These are phyloP conservation scores for Cladorrhinum samala DNA, from an alignment of 495 filamentous ascomycete genomes.

Conservation along the genomic window DNA sequence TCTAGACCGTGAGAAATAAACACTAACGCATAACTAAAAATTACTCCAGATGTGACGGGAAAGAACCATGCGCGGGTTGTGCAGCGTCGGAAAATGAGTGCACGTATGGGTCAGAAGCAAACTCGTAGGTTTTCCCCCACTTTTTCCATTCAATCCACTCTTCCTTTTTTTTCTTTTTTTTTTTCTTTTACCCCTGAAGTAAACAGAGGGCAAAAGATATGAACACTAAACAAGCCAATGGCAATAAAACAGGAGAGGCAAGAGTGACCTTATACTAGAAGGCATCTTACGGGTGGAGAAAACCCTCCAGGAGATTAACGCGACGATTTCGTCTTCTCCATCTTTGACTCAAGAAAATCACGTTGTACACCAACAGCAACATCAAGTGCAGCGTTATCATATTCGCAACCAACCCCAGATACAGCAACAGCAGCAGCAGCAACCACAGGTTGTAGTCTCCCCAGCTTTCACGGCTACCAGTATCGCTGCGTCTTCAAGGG, in stretches of 20 bases:
- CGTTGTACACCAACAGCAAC: background rate
- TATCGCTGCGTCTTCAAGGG: background rate
- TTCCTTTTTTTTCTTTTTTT: too few species aligned
- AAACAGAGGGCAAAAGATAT: background rate
- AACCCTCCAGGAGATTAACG: constrained; percentile 22
- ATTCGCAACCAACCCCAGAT: background rate
- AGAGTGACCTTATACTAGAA: constrained; percentile 33
- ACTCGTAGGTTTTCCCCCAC: constrained; percentile 15
- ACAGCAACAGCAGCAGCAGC: background rate
- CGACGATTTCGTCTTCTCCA: constrained; percentile 12
- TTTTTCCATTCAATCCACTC: too few species aligned
- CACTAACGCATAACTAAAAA: too few species aligned
- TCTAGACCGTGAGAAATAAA: too few species aligned
- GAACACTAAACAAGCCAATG: constrained; percentile 2
- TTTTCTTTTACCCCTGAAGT: background rate
- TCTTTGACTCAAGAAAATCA: background rate
- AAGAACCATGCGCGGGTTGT: constrained; percentile 27
- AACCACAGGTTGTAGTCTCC: background rate
- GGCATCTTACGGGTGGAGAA: constrained; percentile 28
- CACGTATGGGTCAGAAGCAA: constrained; percentile 27
- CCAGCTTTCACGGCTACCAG: constrained; percentile 2
- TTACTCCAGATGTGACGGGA: constrained; percentile 35
- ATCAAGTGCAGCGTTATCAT: background rate
- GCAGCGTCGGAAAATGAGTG: constrained; percentile 24
- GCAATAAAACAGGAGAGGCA: constrained; percentile 19